These are phyloP conservation scores for Chaetomiaceae sp. DNA, from an alignment of 2,329 filamentous ascomycete species.

Conservation along the genomic window DNA sequence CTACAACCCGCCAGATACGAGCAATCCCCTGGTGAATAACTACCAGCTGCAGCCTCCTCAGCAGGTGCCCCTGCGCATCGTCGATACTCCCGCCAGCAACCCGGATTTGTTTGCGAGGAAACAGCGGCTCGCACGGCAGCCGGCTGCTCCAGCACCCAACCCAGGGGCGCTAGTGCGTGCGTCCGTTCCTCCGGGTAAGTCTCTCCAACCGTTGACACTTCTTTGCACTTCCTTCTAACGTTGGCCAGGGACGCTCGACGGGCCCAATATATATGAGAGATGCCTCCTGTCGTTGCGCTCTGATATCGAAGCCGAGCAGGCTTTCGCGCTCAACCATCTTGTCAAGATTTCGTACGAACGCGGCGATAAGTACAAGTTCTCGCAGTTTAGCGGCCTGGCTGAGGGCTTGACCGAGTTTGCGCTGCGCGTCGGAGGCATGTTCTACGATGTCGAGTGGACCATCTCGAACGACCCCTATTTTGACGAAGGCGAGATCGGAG, in stretches of 20 bases:
- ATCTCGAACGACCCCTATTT: slow-evolving; percentile 59
- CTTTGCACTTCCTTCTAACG: slow-evolving; percentile 19
- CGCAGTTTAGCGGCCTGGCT: slow-evolving; percentile 81
- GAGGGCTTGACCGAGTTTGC: slow-evolving; percentile 85
- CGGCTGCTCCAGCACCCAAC: slow-evolving; percentile 43
- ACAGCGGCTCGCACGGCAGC: slow-evolving; percentile 41
- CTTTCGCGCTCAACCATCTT: slow-evolving; percentile 88
- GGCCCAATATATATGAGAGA: slow-evolving; percentile 86
- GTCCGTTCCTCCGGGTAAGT: slow-evolving; percentile 23
- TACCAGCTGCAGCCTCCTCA: slow-evolving; percentile 62
- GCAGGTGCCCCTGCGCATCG: slow-evolving; percentile 65
- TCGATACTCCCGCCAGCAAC: slow-evolving; percentile 71
- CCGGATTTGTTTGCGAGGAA: slow-evolving; percentile 62
- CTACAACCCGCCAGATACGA: slow-evolving; percentile 54
- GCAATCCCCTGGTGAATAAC: slow-evolving; percentile 57
- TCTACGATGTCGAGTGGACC: slow-evolving; percentile 78
- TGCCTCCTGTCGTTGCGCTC: slow-evolving; percentile 82
- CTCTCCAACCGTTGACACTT: background rate
- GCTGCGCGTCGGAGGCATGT: slow-evolving; percentile 70
- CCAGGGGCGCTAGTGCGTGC: slow-evolving; percentile 39
- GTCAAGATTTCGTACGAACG: slow-evolving; percentile 94
- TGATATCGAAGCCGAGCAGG: slow-evolving; percentile 72
- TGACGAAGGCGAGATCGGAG: slow-evolving; percentile 51
- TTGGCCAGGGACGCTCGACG: slow-evolving; percentile 45
- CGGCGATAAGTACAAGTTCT: slow-evolving; percentile 93